Evolutionary conservation across 306 rosid species (phyloP).

Genomic region (Citrullus mucosospermus): DNA sequence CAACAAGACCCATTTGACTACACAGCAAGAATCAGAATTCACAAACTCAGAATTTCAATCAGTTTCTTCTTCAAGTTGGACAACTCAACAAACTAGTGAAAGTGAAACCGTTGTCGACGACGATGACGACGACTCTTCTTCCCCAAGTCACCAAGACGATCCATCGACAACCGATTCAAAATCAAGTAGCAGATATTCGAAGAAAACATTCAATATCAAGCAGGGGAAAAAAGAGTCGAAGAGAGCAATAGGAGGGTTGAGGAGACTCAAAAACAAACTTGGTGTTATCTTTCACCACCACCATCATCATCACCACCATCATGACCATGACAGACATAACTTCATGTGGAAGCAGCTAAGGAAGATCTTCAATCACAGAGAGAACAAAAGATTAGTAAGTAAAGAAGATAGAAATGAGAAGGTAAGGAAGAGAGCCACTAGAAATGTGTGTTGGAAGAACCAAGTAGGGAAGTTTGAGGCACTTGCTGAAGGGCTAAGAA

Average conservation of each 20-base stretch:
- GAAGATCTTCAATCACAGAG: conserved; percentile 17
- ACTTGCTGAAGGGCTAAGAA: conserved; percentile 39
- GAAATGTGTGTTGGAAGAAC: conserved; percentile 11
- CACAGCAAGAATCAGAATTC: conserved; percentile 13
- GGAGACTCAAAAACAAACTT: conserved; percentile 47
- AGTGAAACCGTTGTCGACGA: neutral
- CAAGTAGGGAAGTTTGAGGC: conserved; percentile 45
- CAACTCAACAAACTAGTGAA: conserved; percentile 14
- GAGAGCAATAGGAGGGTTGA: conserved; percentile 29
- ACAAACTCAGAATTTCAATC: conserved; percentile 14
- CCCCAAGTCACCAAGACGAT: conserved; percentile 11
- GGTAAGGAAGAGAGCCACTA: conserved; percentile 13
- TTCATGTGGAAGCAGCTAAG: conserved; percentile 35
- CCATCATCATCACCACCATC: conserved; percentile 45
- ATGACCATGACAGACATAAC: neutral
- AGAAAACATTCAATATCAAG: conserved; percentile 2
- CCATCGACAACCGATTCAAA: conserved; percentile 15
- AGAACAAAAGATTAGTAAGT: neutral
- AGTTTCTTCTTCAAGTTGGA: conserved; percentile 13
- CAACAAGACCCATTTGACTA: conserved; percentile 8
- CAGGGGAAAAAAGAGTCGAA: conserved; percentile 9
- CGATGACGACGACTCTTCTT: neutral
- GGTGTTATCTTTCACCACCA: conserved; percentile 73
- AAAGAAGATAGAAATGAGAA: conserved; percentile 3
- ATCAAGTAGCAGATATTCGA: conserved; percentile 3